Conservation (phyloP, 768 basidiomycete species). For the Hypsizygus marmoreus region DNA sequence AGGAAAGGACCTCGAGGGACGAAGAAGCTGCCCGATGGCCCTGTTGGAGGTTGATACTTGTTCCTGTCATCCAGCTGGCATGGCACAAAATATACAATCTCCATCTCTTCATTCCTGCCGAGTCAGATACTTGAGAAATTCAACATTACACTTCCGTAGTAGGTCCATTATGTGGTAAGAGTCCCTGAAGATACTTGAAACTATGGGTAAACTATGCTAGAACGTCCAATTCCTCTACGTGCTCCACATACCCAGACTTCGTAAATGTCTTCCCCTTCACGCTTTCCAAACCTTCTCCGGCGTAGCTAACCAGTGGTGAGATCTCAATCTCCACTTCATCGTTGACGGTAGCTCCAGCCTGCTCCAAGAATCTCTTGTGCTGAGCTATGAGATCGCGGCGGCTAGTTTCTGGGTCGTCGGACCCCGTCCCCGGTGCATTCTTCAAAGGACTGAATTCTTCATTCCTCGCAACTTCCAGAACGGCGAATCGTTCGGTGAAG, state of each 20-base stretch:
- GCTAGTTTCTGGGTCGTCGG: conserved; percentile 90
- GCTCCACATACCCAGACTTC: conserved; percentile 70
- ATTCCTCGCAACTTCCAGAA: conserved; percentile 83
- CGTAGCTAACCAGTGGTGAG: conserved; percentile 85
- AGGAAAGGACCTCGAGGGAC: conserved; percentile 55
- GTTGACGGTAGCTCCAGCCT: conserved; percentile 70
- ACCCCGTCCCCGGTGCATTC: conserved; percentile 91
- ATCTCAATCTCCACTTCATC: conserved; percentile 88
- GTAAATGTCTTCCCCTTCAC: conserved; percentile 78
- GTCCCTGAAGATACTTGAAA: conserved; percentile 8
- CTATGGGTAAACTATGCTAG: conserved; percentile 32
- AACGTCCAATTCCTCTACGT: conserved; percentile 70
- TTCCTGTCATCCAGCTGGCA: not conserved
- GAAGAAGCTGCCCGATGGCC: conserved; percentile 45
- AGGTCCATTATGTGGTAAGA: conserved; percentile 14
- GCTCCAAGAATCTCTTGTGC: conserved; percentile 81
- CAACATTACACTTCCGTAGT: conserved; percentile 17
- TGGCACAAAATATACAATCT: no score
- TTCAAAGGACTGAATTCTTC: conserved; percentile 98
- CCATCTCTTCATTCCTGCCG: no score
- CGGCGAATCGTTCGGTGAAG: conserved; percentile 77
- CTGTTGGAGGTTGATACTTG: conserved; percentile 41
- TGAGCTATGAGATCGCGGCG: conserved; percentile 87
- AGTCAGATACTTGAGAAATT: conserved; percentile 8
- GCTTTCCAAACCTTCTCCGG: conserved; percentile 85